Evolutionary conservation across 805 yeast genomes (phyloP), one percentile per base, ranked within the genome.

Genomic region (Cyberlindnera euphorbiae): DNA sequence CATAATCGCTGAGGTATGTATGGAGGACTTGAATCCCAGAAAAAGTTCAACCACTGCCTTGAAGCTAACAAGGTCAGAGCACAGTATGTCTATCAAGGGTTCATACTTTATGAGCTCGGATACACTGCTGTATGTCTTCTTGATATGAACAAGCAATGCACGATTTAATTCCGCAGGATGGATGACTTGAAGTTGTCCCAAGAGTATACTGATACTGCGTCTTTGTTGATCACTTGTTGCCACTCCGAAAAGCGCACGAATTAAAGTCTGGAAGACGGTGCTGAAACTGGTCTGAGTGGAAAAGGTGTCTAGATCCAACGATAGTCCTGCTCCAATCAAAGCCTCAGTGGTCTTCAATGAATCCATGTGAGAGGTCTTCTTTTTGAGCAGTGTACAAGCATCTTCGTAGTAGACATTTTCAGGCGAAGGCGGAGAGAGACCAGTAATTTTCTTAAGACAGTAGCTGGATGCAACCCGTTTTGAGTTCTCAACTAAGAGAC

Each of bases 21-120:
- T 37, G 34, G 45, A 19, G 7, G 54, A 37, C 21, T 47, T 41
- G 30, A 52, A 51, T 8, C 45, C 33, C 33, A 54, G 30, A 28
- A 59, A 53, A 5, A 67, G 46, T 12, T 61, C 63, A 6, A 63
- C 52, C 1, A 68, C 45, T 2, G 58, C 44, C 12, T 59, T 51
- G 4, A 72, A 31, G 3, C 52, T 45, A 3, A 67, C 42, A 27
- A 70, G 55, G 14, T 62, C 67, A 35, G 65, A 59, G 10, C 62
- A 38, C 1, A 71, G 47, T 28, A 71, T 39, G 19, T 56, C 62
- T n/a, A 60, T 38, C 6, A 69, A 44, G 10, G 70, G 53, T 26
- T 58, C 66, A 30, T 60, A 44, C 35, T 64, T 59, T 17, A 56
- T 43, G 3, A 62, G 58, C 37, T 61, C 64, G 28, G 63, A 65